A percentile compares a stretch with the other conserved stretches of the same genome.
Evolutionary conservation across 495 filamentous ascomycete genomes (phyloP).

Genomic region (Neurospora sp.): DNA sequence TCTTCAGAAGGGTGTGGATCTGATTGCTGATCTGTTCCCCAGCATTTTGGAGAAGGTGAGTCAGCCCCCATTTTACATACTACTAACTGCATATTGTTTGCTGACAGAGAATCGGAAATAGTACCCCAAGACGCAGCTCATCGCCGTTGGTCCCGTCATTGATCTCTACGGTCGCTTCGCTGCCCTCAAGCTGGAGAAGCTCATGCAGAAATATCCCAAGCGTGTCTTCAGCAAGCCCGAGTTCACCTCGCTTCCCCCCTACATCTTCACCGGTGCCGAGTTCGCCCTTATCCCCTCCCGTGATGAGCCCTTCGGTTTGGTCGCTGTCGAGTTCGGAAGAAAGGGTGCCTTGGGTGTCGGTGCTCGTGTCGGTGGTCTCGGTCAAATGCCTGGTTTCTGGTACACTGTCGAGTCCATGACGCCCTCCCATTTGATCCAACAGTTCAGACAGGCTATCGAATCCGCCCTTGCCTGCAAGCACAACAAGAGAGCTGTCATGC

Average conservation of each 20-base stretch:
- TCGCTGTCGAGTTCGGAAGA: conserved; percentile 70
- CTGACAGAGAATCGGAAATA: not conserved
- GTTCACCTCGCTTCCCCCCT: conserved; percentile 64
- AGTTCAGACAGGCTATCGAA: conserved; percentile 61
- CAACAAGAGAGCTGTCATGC: conserved; percentile 50
- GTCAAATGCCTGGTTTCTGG: conserved; percentile 76
- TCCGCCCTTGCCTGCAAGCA: conserved; percentile 55
- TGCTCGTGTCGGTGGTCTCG: conserved; percentile 55
- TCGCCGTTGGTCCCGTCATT: conserved; percentile 64
- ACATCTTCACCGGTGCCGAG: conserved; percentile 69
- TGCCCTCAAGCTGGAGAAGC: conserved; percentile 57
- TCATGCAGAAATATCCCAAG: conserved; percentile 70
- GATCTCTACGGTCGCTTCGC: conserved; percentile 74
- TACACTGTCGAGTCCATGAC: conserved; percentile 60
- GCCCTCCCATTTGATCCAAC: conserved; percentile 57
- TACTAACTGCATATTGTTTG: not conserved
- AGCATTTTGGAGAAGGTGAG: conserved; percentile 49
- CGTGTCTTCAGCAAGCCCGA: conserved; percentile 68
- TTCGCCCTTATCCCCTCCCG: conserved; percentile 72
- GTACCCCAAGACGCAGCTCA: conserved; percentile 55
- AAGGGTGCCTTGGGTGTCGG: conserved; percentile 71
- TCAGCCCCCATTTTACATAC: not conserved
- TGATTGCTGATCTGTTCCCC: conserved; percentile 70
- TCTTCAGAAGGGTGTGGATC: conserved; percentile 68
- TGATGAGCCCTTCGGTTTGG: conserved; percentile 74